Conservation (phyloP, 2,329 filamentous ascomycete genomes). For the Diaporthe australafricana region DNA sequence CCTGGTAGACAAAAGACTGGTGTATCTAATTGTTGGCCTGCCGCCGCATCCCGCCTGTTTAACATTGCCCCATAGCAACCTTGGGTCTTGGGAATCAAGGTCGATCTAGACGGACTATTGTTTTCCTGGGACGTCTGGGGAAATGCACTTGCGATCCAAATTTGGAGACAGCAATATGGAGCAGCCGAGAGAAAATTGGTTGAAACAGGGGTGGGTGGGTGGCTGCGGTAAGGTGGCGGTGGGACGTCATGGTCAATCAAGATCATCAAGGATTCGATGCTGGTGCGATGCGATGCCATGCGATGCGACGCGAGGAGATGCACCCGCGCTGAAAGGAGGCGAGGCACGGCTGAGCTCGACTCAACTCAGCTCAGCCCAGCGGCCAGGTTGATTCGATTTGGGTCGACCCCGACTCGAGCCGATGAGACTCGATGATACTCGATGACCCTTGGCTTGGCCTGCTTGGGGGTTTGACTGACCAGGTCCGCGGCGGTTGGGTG, state of each 20-base stretch:
- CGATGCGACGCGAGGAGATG: not conserved
- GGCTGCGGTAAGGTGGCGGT: slow-evolving; percentile 17
- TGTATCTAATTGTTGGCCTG: not conserved
- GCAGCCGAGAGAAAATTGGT: slow-evolving; percentile 17
- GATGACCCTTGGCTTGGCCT: slow-evolving; percentile 18
- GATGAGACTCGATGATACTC: slow-evolving; percentile 24
- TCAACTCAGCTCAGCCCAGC: slow-evolving; percentile 6
- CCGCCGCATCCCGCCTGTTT: slow-evolving; percentile 1
- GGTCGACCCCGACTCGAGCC: slow-evolving; percentile 12
- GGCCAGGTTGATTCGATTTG: not conserved
- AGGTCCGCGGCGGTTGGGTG: slow-evolving; percentile 24
- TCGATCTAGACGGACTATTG: slow-evolving; percentile 3
- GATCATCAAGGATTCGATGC: slow-evolving; percentile 20
- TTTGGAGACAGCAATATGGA: slow-evolving; percentile 3
- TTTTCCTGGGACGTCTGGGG: slow-evolving; percentile 13
- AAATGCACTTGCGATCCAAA: not conserved
- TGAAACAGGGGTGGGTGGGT: slow-evolving; percentile 11
- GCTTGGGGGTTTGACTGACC: slow-evolving; percentile 11
- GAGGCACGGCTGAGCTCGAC: not conserved
- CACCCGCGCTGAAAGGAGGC: not conserved
- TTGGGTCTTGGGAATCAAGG: not conserved
- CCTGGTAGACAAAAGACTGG: not conserved
- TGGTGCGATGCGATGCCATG: slow-evolving; percentile 9
- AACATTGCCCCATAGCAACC: not conserved
- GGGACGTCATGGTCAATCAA: slow-evolving; percentile 21